Conservation (phyloP, 2,329 filamentous ascomycete species). For the Lasiodiplodia citricola region DNA sequence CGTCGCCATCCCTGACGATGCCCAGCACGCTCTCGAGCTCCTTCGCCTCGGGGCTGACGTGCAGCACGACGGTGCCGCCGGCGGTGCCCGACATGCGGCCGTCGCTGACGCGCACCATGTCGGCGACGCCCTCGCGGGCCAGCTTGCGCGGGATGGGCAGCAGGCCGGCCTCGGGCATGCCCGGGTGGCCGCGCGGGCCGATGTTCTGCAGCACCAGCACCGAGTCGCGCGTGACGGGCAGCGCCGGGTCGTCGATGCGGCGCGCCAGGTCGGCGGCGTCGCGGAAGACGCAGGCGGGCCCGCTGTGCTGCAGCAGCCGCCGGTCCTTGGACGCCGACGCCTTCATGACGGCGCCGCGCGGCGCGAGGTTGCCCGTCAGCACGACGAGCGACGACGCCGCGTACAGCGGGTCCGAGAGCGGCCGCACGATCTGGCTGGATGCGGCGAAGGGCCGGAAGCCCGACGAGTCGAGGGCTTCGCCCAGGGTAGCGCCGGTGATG, state of each 20-base stretch:
- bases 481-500: constrained; percentile 79
- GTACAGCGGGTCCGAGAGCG: constrained; percentile 81
- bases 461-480: constrained; percentile 75
- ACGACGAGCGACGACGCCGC: constrained; percentile 81
- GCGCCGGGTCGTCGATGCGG: constrained; percentile 72
- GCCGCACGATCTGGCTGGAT: constrained; percentile 77
- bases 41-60: constrained; percentile 59
- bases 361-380: constrained; percentile 82
- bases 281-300: constrained; percentile 79
- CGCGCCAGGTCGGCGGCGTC: constrained; percentile 77
- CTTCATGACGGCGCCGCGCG: constrained; percentile 86
- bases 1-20: constrained; percentile 54
- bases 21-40: constrained; percentile 55
- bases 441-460: constrained; percentile 70
- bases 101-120: constrained; percentile 61
- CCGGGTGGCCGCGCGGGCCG: constrained; percentile 85
- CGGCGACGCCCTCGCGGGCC: constrained; percentile 50
- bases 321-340: constrained; percentile 89
- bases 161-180: constrained; percentile 90
- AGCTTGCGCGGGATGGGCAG: constrained; percentile 77
- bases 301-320: constrained; percentile 70
- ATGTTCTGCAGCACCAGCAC: constrained; percentile 90
- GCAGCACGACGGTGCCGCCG: constrained; percentile 60
- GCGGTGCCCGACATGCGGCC: constrained; percentile 63
- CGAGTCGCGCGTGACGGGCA: constrained; percentile 74